These are phyloP conservation scores for Linum usitatissimum DNA, from an alignment of 345 rosid species.

Conservation along the genomic window DNA sequence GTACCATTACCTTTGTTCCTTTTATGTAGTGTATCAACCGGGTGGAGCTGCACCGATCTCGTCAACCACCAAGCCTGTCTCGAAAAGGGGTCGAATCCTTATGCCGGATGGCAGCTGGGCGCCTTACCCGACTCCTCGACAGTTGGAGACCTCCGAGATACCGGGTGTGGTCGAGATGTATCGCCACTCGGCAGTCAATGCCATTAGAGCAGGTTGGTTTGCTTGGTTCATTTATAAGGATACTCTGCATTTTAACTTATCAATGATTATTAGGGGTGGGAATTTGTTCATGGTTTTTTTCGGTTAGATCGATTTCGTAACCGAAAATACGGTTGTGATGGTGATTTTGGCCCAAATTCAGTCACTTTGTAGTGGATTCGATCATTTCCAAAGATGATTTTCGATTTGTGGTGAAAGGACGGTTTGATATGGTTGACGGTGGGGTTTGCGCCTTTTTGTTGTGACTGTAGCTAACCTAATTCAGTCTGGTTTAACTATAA, in stretches of 20 bases:
- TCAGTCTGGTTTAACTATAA: too few relatives aligned
- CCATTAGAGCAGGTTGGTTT: conserved; percentile 57
- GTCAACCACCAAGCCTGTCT: conserved; percentile 48
- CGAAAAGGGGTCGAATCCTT: conserved; percentile 55
- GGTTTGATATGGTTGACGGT: too few relatives aligned
- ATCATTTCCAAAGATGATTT: too few relatives aligned
- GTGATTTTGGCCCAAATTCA: too few relatives aligned
- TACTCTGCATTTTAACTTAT: not conserved
- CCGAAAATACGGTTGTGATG: too few relatives aligned
- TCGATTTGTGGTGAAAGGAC: too few relatives aligned
- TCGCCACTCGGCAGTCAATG: conserved; percentile 49
- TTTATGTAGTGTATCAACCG: conserved; percentile 58
- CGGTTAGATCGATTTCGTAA: too few relatives aligned
- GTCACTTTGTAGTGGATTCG: too few relatives aligned
- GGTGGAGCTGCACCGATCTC: conserved; percentile 64
- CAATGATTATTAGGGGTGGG: too few relatives aligned
- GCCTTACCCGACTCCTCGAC: conserved; percentile 36
- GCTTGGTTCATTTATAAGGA: not conserved
- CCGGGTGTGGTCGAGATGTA: conserved; percentile 41
- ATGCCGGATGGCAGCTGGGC: conserved; percentile 50
- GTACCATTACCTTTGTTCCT: not conserved
- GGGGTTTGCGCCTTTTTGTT: too few relatives aligned
- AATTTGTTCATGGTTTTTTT: too few relatives aligned
- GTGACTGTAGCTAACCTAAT: too few relatives aligned
- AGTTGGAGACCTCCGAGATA: conserved; percentile 40